Base-by-base conservation (phyloP, 345 rosid species). In the Draba incana region DNA sequence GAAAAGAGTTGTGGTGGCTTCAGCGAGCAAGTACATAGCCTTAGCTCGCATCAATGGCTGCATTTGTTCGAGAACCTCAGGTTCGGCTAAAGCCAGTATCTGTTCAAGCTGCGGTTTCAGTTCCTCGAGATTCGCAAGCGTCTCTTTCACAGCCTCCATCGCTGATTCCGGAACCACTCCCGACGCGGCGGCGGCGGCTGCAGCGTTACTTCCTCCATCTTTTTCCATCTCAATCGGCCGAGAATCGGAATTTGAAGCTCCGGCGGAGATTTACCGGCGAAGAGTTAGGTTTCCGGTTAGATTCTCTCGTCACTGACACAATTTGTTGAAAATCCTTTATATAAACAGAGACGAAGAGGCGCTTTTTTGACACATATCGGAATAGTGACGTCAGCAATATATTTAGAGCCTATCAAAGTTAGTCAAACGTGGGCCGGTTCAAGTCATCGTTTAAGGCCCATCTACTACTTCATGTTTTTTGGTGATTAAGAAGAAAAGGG, bases 41-140 rank as follows among this genome's bases (percentile, higher is more conserved):
- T 81, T 92, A 66, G 98, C 98, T 37, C 93, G 87, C 57, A 80
- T 72, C 52, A 91, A 85, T 13, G 97, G 96, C 13, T 86, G 77
- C 84, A 89, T 64, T 43, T 77, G 78, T 5, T 88, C 81, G 3
- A 94, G 86, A 44, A 74, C 80, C 48, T 94, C 92, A 1, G 86
- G 86, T 77, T 84, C 84, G 0, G 81, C 66, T 58, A 80, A 78
- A 45, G 93, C 71, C n/a, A 89, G 56, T 68, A 94, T 75, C 66
- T 84, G 61, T 5, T 65, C 81, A 72, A 91, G 77, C 57, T 83
- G 88, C 37, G 82, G 77, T 65, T 77, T 76, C 38, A 87, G 71
- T 60, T 78, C 81, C 57, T 84, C 74, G 43, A 86, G 64, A 65
- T 77, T 45, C 5, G 65, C 74, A 24, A 82, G 64, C 25, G 89